phyloP scores from a whole-genome alignment of 2,329 filamentous ascomycete genomes.

The Trichoderma sp. region DNA sequence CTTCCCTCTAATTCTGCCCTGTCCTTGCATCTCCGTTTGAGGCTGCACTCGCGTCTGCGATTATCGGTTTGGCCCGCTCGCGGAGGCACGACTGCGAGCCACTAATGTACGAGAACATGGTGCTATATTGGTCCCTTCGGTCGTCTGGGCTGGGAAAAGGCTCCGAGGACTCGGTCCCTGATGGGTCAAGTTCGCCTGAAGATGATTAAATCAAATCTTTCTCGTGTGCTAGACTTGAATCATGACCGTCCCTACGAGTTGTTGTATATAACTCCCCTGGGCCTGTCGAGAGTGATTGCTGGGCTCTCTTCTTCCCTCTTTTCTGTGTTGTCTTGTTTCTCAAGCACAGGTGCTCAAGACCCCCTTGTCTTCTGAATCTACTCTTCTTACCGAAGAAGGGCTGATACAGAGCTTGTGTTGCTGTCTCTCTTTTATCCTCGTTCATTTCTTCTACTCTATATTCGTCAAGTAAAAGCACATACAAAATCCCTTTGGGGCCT shows the following conservation, averaged over 20 bases:
- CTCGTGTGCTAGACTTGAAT: constrained; percentile 7
- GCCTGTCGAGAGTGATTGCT: constrained; percentile 3
- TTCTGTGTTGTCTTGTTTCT: constrained; percentile 13
- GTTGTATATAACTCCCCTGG: constrained; percentile 19
- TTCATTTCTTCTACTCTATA: not conserved
- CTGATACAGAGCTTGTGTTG: constrained; percentile 19
- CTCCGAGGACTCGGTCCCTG: constrained; percentile 21
- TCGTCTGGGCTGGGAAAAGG: constrained; percentile 25
- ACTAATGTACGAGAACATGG: too few species aligned
- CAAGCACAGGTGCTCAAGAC: constrained; percentile 23
- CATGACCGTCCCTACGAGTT: not conserved
- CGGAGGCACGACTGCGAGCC: not conserved
- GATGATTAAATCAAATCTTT: constrained; percentile 20
- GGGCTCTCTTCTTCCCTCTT: not conserved
- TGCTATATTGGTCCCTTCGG: constrained; percentile 1
- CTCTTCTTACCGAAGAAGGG: constrained; percentile 14
- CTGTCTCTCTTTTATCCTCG: constrained; percentile 13
- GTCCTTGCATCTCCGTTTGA: constrained; percentile 25
- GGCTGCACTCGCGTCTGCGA: constrained; percentile 21
- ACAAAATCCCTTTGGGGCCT: not conserved
- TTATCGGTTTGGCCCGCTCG: constrained; percentile 24
- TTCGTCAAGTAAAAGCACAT: constrained; percentile 4
- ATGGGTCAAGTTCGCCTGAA: constrained; percentile 14
- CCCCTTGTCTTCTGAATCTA: constrained; percentile 1
- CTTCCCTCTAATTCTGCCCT: not conserved